Percentiles rank a stretch among this genome's conserved stretches.
These are phyloP conservation scores for Coemansia sp. DNA, from an alignment of 192 early-diverging fungal genomes.

Conservation along the genomic window DNA sequence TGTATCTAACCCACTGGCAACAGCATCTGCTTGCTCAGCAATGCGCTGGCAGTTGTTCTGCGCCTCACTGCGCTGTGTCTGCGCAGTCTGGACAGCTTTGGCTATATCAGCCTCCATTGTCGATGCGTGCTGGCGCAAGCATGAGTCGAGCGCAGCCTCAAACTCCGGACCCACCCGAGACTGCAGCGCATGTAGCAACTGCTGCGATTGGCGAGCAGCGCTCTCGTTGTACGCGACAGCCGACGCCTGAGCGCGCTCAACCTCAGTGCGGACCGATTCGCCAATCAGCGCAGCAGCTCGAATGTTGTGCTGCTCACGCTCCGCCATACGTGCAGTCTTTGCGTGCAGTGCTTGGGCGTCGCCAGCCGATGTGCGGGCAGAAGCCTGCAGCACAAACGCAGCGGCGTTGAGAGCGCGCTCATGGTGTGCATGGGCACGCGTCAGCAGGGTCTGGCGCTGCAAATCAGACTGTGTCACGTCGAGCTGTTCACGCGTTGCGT, in stretches of 20 bases:
- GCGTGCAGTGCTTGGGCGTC: conserved; percentile 19
- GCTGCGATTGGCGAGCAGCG: conserved; percentile 5
- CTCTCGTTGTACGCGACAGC: conserved; percentile 3
- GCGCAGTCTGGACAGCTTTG: not conserved
- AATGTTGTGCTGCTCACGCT: conserved; percentile 25
- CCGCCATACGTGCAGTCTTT: conserved; percentile 24
- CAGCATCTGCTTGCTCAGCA: not conserved
- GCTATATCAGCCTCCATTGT: not conserved
- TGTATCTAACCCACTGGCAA: not conserved
- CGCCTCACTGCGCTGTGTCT: not conserved
- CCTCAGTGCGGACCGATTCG: conserved; percentile 6
- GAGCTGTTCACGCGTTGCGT: conserved; percentile 14
- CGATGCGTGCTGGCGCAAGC: not conserved
- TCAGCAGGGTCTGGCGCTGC: conserved; percentile 31
- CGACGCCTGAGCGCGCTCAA: not conserved
- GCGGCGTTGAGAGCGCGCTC: conserved; percentile 43
- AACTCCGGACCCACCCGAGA: conserved; percentile 34
- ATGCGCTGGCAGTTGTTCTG: not conserved
- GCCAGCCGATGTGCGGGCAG: conserved; percentile 1
- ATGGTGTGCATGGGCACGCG: conserved; percentile 54
- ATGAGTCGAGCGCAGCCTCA: not conserved
- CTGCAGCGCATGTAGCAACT: conserved; percentile 25
- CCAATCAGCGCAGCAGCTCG: conserved; percentile 5
- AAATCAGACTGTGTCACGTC: conserved; percentile 38
- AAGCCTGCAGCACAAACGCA: conserved; percentile 28